Conservation (phyloP, 179 eudicot species). For the Sideroxylon spinosum region DNA sequence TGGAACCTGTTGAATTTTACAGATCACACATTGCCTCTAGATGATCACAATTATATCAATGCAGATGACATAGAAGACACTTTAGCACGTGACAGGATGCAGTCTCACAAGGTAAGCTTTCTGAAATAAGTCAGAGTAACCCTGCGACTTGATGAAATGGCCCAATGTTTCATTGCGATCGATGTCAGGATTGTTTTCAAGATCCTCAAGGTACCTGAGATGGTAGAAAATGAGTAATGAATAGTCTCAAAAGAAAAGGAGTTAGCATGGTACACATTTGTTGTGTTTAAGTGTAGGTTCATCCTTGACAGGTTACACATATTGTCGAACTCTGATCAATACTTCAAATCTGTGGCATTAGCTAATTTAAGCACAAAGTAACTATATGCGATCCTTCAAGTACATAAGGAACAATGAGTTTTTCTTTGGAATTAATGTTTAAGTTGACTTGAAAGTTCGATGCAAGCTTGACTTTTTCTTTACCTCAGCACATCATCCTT, state of each 20-base stretch:
- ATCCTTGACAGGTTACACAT: background rate
- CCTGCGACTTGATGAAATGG: conserved; percentile 60
- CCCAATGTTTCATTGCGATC: conserved; percentile 74
- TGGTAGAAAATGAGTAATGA: background rate
- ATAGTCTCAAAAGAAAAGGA: background rate
- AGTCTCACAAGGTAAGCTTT: conserved; percentile 79
- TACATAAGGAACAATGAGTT: too few species aligned
- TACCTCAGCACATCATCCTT: conserved; percentile 62
- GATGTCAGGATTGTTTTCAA: conserved; percentile 62
- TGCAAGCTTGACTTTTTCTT: background rate
- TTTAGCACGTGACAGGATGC: background rate
- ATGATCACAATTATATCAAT: background rate
- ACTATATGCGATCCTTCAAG: too few species aligned
- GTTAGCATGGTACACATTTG: background rate
- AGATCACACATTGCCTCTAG: background rate
- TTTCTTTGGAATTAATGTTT: too few species aligned
- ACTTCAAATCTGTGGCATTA: background rate
- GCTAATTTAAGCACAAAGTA: background rate
- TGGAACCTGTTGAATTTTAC: conserved; percentile 49
- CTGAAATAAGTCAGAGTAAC: conserved; percentile 84
- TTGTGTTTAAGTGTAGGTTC: background rate
- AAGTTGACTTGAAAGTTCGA: too few species aligned
- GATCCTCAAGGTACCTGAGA: conserved; percentile 76
- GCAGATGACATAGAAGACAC: background rate
- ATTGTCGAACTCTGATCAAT: background rate